Evolutionary conservation across 1,139 yeast species (phyloP), one percentile per base, ranked within the genome.

Genomic region (Debaryomycetaceae sp.): DNA sequence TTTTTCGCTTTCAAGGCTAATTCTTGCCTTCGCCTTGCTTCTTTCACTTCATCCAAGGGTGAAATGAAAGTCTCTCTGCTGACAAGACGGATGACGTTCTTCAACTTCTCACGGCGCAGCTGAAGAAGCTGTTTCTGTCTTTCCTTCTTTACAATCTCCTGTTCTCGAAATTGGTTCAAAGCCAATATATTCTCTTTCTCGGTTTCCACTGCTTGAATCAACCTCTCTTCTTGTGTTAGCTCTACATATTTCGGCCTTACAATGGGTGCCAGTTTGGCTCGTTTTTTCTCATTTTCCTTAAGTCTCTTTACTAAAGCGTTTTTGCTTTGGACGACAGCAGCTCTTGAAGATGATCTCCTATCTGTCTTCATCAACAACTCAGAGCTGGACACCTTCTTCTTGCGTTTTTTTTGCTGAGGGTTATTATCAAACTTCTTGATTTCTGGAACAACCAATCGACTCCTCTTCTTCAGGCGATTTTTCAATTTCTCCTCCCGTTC

Each of bases 131-230:
- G 88, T 42, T 91, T 68, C 55, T 91, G 91, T 40, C 77, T 76
- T 58, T 83, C 83, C 58, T 87, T 88, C 54, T 87, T 84, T 35
- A 81, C 83, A 34, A 85, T 71, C 58, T 92, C 98, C 57, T 87
- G 92, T 51, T 91, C 94, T 52, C 83, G 79, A 54, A 87, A 91
- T 52, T 75, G 72, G 45, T 86, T 80, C 48, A 92, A 69, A 3
- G 97, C 85, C 24, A 79, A 70, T 4, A 81, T 65, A 58, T 94
- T 92, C 37, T 77, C 75, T 55, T 77, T 74, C 59, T 92, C 98
- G 0, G 98, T 94, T 50, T 83, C 86, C 35, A 81, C 70, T 0
- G 98, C 98, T 55, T 89, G 95, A 9, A 76, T 83, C 38, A 92
- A 65, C 42, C 91, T 72, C 56, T 92, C 96, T 46, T 84, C 96